Evolutionary conservation across 768 basidiomycete species (phyloP), one percentile per base, ranked within the genome.

Genomic region (Termitomyces sp.): DNA sequence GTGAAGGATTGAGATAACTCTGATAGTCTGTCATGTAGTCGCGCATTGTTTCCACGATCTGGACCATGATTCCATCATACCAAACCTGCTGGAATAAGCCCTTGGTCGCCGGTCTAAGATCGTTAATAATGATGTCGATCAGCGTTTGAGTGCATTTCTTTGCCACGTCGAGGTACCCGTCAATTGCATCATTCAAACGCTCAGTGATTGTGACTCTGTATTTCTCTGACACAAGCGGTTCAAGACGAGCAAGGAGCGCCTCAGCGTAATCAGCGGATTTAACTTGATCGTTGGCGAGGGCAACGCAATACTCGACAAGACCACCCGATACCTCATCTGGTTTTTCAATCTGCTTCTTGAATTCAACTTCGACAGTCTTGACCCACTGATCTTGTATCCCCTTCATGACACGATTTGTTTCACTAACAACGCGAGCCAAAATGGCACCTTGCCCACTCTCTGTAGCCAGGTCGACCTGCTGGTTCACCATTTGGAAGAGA

Each of bases 1-100:
- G 79, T 6, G 91, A 86, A 14, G 91, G 79, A 67, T 98, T 97
- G 57, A 99, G 85, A 66, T 88, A 97, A 44, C 83, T 79, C 66
- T 95, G 91, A 69, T 92, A 96, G 71, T 98, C 97, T n/a, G 79
- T 70, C 85, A 94, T 94, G 72, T 98, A 98, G 66, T 99, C 97
- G 52, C 88, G 82, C 79, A 98, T 91, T 41, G 97, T 99, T 73
- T 94, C 91, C 59, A 97, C 80, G 52, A 98, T 88, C 71, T 96
- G 94, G 5, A 79, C 76, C 73, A 96, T 83, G 65, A 89, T 82
- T 4, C 88, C 88, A 28, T 94, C 92, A 69, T 98, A 98, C 97
- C 97, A 98, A 1, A 79, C 62, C 6, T 81, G 76, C 57, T 87
- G 86, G 80, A 98, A 94, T 37, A 98, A 78, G 39, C 77, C 79